Evolutionary conservation across 2,329 filamentous ascomycete genomes (phyloP).

Genomic region (Neofusicoccum cordaticola): DNA sequence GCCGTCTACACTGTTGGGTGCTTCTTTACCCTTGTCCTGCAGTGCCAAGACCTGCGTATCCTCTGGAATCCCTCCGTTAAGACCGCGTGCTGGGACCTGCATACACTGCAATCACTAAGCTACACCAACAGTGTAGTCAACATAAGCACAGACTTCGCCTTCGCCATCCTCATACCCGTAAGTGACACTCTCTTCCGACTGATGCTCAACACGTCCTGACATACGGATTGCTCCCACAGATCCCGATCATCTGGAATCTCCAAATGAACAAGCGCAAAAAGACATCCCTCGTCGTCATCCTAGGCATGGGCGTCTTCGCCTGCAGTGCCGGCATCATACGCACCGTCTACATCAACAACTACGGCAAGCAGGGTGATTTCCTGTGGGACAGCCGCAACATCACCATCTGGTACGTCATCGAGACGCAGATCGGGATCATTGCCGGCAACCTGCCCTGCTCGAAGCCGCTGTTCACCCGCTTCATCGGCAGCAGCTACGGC

Average conservation of each 20-base stretch:
- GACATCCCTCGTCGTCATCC: conserved; percentile 39
- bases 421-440: conserved; percentile 45
- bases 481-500: conserved; percentile 34
- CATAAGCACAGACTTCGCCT: conserved; percentile 42
- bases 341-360: conserved; percentile 31
- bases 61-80: conserved; percentile 45
- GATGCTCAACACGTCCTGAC: neutral
- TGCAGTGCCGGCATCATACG: conserved; percentile 45
- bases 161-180: conserved; percentile 40
- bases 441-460: conserved; percentile 45
- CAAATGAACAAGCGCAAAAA: conserved; percentile 45
- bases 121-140: conserved; percentile 47
- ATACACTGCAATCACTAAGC: conserved; percentile 42
- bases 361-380: conserved; percentile 37
- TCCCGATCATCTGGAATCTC: conserved; percentile 40
- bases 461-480: conserved; percentile 40
- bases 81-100: conserved; percentile 42
- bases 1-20: conserved; percentile 44
- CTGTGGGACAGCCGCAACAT: conserved; percentile 46
- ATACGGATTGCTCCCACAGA: conserved; percentile 20
- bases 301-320: conserved; percentile 28
- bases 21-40: conserved; percentile 48
- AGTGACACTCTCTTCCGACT: neutral
- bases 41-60: conserved; percentile 47
- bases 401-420: conserved; percentile 47